A percentile compares a stretch with the other conserved stretches of the same genome.
Evolutionary conservation across 164 flowering plant genomes (phyloP).

Genomic region (Kingdonia uniflora): DNA sequence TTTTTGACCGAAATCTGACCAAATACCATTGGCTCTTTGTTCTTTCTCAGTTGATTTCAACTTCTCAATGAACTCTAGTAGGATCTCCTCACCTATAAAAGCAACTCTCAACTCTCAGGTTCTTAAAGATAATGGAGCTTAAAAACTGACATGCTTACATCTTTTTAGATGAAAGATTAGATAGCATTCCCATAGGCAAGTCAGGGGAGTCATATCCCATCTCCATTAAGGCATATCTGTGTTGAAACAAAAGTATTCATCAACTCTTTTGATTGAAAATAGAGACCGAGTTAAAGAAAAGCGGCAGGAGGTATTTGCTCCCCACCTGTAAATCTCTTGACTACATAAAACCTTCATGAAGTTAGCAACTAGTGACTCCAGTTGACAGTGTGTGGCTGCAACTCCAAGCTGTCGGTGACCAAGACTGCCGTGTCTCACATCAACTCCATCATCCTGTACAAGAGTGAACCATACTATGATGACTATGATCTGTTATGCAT

Average conservation of each 20-base stretch:
- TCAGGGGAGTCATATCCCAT: conserved; percentile 67
- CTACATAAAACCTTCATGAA: conserved; percentile 72
- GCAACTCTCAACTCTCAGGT: too few species aligned
- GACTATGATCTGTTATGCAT: too few species aligned
- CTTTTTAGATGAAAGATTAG: conserved; percentile 46
- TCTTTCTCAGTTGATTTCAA: conserved; percentile 31
- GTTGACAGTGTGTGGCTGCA: conserved; percentile 53
- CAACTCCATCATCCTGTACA: conserved; percentile 61
- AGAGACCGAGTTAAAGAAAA: neutral
- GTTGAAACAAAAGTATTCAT: neutral
- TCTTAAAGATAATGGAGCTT: too few species aligned
- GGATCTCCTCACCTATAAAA: conserved; percentile 52
- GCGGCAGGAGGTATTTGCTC: neutral
- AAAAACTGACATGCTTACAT: conserved; percentile 31
- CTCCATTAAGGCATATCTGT: conserved; percentile 76
- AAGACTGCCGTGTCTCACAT: conserved; percentile 65
- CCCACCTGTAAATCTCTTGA: conserved; percentile 61
- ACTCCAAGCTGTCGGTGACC: conserved; percentile 68
- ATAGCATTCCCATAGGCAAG: conserved; percentile 60
- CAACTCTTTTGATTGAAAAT: too few species aligned
- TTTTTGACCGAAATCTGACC: conserved; percentile 65
- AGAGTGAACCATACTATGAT: neutral
- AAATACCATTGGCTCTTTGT: conserved; percentile 30
- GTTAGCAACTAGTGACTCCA: conserved; percentile 58
- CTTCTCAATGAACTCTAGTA: conserved; percentile 34